Percentiles rank a stretch among this genome's conserved stretches.
Evolutionary conservation across 306 rosid genomes (phyloP).

Genomic region (Cicer judaicum): DNA sequence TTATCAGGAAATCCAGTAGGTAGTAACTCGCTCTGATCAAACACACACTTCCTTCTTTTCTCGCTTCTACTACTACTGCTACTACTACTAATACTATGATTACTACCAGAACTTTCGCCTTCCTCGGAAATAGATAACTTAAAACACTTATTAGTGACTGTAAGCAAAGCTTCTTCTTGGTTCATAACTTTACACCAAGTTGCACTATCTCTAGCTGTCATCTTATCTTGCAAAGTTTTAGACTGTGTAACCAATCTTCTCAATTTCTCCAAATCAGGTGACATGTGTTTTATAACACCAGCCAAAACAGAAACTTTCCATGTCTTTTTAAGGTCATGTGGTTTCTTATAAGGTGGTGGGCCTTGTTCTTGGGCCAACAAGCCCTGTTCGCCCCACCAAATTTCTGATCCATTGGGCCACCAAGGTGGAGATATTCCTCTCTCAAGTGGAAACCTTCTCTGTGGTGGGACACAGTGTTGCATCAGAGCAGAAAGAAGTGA

Average conservation of each 20-base stretch:
- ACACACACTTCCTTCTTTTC: constrained; percentile 50
- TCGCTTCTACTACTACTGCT: constrained; percentile 5
- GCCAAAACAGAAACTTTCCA: constrained; percentile 70
- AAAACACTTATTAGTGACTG: constrained; percentile 41
- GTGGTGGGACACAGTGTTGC: constrained; percentile 65
- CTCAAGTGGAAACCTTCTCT: constrained; percentile 58
- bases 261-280: constrained; percentile 54
- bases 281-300: constrained; percentile 63
- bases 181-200: constrained; percentile 66
- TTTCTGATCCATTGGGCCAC: constrained; percentile 65
- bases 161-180: constrained; percentile 56
- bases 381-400: constrained; percentile 67
- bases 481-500: constrained; percentile 65
- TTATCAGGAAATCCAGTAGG: constrained; percentile 46
- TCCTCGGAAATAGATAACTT: constrained; percentile 37
- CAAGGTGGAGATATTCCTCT: constrained; percentile 64
- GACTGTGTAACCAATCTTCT: constrained; percentile 61
- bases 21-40: constrained; percentile 38
- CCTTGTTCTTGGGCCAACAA: constrained; percentile 53
- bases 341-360: constrained; percentile 65
- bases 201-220: constrained; percentile 63
- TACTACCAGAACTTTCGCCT: neutral
- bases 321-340: constrained; percentile 69
- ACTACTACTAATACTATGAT: neutral
- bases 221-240: constrained; percentile 64